Percentiles rank a stretch among this genome's conserved stretches.
phyloP scores from a whole-genome alignment of 305 asterid species.

The Fraxinus sp. region DNA sequence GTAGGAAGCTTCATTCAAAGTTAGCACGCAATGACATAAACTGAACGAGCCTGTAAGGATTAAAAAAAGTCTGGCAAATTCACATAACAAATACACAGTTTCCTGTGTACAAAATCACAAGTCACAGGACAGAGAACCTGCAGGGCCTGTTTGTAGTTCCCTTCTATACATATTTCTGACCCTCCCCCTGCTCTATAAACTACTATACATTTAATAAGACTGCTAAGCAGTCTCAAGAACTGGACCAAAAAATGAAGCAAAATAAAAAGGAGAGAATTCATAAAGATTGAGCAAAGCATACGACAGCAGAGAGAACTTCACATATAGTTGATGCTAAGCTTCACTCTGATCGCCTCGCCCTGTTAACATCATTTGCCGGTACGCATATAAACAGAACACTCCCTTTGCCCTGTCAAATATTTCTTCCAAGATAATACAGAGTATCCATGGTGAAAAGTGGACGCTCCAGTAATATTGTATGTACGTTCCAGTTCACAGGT shows the following conservation, averaged over 20 bases:
- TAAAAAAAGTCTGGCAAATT: background rate
- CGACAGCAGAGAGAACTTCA: background rate
- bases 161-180: slow-evolving; percentile 31
- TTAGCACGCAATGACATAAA: background rate
- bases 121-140: background rate
- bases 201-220: slow-evolving; percentile 18
- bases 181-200: slow-evolving; percentile 24
- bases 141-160: background rate
- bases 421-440: slow-evolving; percentile 23
- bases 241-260: slow-evolving; percentile 8
- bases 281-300: too few relatives aligned
- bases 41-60: background rate
- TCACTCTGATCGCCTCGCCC: slow-evolving; percentile 15
- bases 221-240: slow-evolving; percentile 9
- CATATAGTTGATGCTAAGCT: slow-evolving; percentile 20
- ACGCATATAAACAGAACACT: slow-evolving; percentile 20
- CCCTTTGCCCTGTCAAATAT: slow-evolving; percentile 17
- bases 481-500: slow-evolving; percentile 17
- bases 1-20: background rate
- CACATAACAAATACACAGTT: background rate
- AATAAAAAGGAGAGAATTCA: slow-evolving; percentile 5
- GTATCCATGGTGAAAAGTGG: slow-evolving; percentile 31
- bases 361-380: slow-evolving; percentile 4
- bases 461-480: slow-evolving; percentile 21
- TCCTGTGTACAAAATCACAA: background rate